A percentile compares a stretch with the other conserved stretches of the same genome.
Evolutionary conservation across 495 filamentous ascomycete genomes (phyloP).

Genomic region (Trichocladium antarcticum): DNA sequence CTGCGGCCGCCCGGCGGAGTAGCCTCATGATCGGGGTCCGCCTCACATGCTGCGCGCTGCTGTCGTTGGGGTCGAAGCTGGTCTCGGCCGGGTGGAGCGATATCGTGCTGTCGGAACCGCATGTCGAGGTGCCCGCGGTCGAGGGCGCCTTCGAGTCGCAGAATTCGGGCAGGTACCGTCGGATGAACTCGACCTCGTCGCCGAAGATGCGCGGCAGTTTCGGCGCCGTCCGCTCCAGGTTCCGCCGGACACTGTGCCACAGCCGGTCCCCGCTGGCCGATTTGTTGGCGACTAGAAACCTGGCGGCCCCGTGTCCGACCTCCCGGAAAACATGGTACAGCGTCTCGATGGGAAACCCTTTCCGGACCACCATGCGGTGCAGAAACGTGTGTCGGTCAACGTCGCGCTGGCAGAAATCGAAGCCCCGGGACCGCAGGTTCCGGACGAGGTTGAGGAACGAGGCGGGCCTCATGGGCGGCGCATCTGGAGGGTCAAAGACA

Average conservation of each 20-base stretch:
- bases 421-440: constrained; percentile 20
- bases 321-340: constrained; percentile 25
- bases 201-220: constrained; percentile 29
- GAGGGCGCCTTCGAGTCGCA: constrained; percentile 20
- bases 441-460: constrained; percentile 27
- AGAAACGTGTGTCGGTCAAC: constrained; percentile 24
- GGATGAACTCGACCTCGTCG: constrained; percentile 26
- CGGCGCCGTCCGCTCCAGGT: constrained; percentile 17
- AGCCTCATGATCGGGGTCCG: constrained; percentile 25
- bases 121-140: constrained; percentile 18
- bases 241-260: constrained; percentile 24
- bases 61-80: constrained; percentile 12
- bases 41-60: constrained; percentile 17
- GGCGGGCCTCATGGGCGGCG: constrained; percentile 18
- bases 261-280: constrained; percentile 19
- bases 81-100: constrained; percentile 10
- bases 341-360: constrained; percentile 23
- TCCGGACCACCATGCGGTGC: constrained; percentile 21
- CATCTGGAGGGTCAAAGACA: constrained; percentile 22
- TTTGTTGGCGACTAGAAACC: constrained; percentile 27
- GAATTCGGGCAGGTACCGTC: constrained; percentile 28
- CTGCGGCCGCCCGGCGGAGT: constrained; percentile 18
- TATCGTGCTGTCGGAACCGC: constrained; percentile 15
- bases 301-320: constrained; percentile 22
- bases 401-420: constrained; percentile 27